These are phyloP conservation scores for Hypoxylon fragiforme DNA, from an alignment of 495 filamentous ascomycete genomes.

Conservation along the genomic window DNA sequence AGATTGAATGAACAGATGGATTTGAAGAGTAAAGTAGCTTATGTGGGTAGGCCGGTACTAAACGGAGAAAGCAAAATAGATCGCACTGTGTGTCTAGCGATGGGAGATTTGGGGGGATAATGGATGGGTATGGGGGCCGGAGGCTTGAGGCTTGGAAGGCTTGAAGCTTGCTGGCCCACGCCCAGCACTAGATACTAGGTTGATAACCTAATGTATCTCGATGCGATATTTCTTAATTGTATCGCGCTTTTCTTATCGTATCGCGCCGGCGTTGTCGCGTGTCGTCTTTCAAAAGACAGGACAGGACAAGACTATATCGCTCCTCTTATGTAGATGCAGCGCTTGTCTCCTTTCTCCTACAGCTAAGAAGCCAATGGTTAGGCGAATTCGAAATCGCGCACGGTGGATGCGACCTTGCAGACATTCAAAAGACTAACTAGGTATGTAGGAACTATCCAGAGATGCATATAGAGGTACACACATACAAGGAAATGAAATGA, in stretches of 20 bases:
- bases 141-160: background rate
- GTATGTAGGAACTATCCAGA: slow-evolving; percentile 34
- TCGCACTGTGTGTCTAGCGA: slow-evolving; percentile 20
- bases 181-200: background rate
- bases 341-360: slow-evolving; percentile 25
- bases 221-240: background rate
- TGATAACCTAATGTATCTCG: background rate
- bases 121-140: slow-evolving; percentile 4
- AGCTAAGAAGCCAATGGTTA: slow-evolving; percentile 17
- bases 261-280: background rate
- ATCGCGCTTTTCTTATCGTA: background rate
- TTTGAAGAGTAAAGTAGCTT: slow-evolving; percentile 4
- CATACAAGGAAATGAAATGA: background rate
- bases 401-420: slow-evolving; percentile 33
- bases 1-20: slow-evolving; percentile 2
- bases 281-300: too few species aligned
- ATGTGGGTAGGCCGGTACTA: background rate
- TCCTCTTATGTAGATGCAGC: slow-evolving; percentile 16
- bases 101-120: background rate
- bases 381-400: slow-evolving; percentile 37
- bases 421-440: slow-evolving; percentile 38
- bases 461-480: slow-evolving; percentile 18
- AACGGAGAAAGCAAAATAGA: slow-evolving; percentile 6
- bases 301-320: slow-evolving; percentile 7
- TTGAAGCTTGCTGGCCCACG: slow-evolving; percentile 13